Percentiles rank a stretch among this genome's conserved stretches.
These are phyloP conservation scores for Cladophialophora bantiana DNA, from an alignment of 2,329 filamentous ascomycete species.

Conservation along the genomic window DNA sequence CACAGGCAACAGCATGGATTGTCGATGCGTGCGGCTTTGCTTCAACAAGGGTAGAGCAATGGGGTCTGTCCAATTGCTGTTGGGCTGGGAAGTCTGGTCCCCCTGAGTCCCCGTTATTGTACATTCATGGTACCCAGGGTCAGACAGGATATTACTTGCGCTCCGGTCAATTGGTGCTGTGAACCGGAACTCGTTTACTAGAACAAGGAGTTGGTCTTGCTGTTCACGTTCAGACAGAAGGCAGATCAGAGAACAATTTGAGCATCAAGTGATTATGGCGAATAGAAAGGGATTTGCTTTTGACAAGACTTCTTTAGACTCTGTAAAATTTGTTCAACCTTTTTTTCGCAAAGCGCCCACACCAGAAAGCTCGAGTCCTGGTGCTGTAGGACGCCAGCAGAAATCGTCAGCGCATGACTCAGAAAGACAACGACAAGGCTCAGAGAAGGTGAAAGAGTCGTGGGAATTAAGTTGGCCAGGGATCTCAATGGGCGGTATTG, in stretches of 20 bases:
- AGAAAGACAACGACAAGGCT: too few species aligned
- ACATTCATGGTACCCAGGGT: slow-evolving; percentile 32
- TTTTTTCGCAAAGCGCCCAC: too few species aligned
- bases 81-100: slow-evolving; percentile 11
- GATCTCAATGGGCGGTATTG: slow-evolving; percentile 15
- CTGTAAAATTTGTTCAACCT: too few species aligned
- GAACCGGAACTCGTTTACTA: slow-evolving; percentile 7
- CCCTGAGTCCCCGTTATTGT: slow-evolving; percentile 24
- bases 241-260: slow-evolving; percentile 12
- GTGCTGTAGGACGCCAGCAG: too few species aligned
- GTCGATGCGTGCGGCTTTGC: background rate
- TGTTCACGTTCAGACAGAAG: slow-evolving; percentile 10
- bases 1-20: slow-evolving; percentile 5
- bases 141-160: slow-evolving; percentile 24
- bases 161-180: slow-evolving; percentile 2
- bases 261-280: slow-evolving; percentile 11
- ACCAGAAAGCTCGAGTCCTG: too few species aligned
- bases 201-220: slow-evolving; percentile 11
- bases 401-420: too few species aligned
- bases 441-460: slow-evolving; percentile 11
- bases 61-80: slow-evolving; percentile 1
- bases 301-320: background rate
- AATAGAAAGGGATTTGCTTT: background rate
- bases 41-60: background rate
- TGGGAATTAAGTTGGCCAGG: slow-evolving; percentile 33